These are phyloP conservation scores for button mushroom (Agaricus bisporus) DNA, from an alignment of 768 basidiomycete genomes.

Conservation along the genomic window DNA sequence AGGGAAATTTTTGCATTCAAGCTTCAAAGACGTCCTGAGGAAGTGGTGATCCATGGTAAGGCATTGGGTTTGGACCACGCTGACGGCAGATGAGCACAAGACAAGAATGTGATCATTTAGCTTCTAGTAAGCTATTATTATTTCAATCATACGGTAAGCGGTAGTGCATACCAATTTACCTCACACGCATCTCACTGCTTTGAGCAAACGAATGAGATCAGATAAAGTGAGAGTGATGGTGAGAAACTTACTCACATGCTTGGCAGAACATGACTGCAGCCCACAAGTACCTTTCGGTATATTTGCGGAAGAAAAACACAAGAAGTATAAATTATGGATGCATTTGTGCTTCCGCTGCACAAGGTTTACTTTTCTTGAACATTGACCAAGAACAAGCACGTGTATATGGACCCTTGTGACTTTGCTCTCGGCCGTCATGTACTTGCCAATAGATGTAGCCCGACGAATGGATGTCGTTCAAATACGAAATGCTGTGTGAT, in stretches of 20 bases:
- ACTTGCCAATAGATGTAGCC: background rate
- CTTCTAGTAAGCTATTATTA: slow-evolving; percentile 1
- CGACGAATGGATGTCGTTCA: no score
- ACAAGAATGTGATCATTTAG: background rate
- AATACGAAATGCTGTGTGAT: background rate
- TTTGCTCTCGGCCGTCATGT: background rate
- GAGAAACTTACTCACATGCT: background rate
- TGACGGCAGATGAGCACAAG: background rate
- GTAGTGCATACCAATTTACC: background rate
- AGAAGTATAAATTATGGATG: background rate
- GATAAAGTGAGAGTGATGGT: background rate
- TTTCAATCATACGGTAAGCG: background rate
- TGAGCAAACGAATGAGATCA: background rate
- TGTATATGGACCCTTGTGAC: background rate
- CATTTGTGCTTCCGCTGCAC: slow-evolving; percentile 2
- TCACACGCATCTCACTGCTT: background rate
- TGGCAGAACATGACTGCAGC: background rate
- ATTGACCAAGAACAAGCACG: background rate
- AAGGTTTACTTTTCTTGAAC: background rate
- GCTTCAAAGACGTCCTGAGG: background rate
- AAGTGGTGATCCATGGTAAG: background rate
- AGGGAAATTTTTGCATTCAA: background rate
- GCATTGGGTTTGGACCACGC: background rate
- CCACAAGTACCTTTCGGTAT: background rate
- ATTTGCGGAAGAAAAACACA: background rate